Conservation (phyloP, 345 rosid genomes). For the Citrus mangshanensis region DNA sequence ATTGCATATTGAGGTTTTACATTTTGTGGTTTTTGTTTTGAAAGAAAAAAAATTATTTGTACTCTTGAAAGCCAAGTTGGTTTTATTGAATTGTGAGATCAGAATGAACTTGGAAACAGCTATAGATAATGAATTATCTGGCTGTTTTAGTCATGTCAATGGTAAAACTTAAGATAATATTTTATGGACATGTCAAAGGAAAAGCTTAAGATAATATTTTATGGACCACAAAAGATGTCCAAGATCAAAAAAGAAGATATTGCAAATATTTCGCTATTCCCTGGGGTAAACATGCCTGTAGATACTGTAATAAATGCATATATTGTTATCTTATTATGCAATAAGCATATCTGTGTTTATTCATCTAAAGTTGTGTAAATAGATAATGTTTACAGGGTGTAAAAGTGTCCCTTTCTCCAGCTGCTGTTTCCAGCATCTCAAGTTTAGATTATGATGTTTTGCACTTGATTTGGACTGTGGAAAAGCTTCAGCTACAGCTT, state of each 20-base stretch:
- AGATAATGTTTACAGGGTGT: conserved; percentile 58
- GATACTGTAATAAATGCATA: not conserved
- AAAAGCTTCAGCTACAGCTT: conserved; percentile 85
- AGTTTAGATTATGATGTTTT: conserved; percentile 67
- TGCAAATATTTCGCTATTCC: not conserved
- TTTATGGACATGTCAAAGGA: not conserved
- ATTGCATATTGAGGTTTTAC: conserved; percentile 2
- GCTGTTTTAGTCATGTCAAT: not conserved
- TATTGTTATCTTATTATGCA: not conserved
- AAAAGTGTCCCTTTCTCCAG: conserved; percentile 65
- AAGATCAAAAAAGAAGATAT: not conserved
- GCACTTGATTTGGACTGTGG: conserved; percentile 72
- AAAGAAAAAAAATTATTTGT: not conserved
- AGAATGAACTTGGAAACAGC: not conserved
- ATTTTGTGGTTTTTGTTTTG: not conserved
- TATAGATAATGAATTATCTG: not conserved
- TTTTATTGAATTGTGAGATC: conserved; percentile 7
- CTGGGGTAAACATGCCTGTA: not conserved
- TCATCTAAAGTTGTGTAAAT: not conserved
- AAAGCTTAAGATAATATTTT: not conserved
- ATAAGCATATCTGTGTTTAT: not conserved
- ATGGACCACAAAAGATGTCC: not conserved
- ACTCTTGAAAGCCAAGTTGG: not conserved
- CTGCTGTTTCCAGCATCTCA: conserved; percentile 47
- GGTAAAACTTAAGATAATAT: not conserved